Evolutionary conservation across 768 basidiomycete genomes (phyloP).

Genomic region (Tephrocybe rancida): DNA sequence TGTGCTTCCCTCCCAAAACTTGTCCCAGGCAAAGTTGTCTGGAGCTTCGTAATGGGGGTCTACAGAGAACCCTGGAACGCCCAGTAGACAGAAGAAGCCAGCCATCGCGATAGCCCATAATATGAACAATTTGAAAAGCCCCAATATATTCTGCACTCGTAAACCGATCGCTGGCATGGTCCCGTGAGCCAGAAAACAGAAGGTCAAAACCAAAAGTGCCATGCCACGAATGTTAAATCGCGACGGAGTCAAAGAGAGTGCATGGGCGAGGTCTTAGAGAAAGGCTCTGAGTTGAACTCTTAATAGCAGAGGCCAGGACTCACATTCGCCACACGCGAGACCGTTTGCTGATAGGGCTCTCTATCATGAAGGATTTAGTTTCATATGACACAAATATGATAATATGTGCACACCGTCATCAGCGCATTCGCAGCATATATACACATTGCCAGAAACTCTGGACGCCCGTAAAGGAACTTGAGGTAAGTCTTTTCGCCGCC

Average conservation of each 20-base stretch:
- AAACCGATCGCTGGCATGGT: slow-evolving; percentile 53
- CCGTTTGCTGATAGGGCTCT: slow-evolving; percentile 58
- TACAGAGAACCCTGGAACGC: slow-evolving; percentile 49
- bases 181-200: no score
- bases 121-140: no score
- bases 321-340: no score
- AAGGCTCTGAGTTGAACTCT: background rate
- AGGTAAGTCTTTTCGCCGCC: no score
- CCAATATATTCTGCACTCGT: slow-evolving; percentile 63
- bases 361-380: no score
- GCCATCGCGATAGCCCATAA: no score
- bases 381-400: background rate
- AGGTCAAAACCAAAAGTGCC: no score
- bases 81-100: slow-evolving; percentile 52
- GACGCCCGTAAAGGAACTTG: slow-evolving; percentile 60
- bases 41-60: slow-evolving; percentile 50
- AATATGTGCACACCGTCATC: slow-evolving; percentile 51
- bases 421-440: slow-evolving; percentile 58
- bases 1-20: no score
- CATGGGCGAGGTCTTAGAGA: no score
- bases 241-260: no score
- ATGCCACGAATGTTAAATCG: slow-evolving; percentile 47
- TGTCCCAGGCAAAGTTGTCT: no score
- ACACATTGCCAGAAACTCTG: slow-evolving; percentile 62
- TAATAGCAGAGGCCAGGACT: slow-evolving; percentile 47